Evolutionary conservation across 352 stramenopile genomes (phyloP).

Genomic region (Hyaloperonospora brassicae): DNA sequence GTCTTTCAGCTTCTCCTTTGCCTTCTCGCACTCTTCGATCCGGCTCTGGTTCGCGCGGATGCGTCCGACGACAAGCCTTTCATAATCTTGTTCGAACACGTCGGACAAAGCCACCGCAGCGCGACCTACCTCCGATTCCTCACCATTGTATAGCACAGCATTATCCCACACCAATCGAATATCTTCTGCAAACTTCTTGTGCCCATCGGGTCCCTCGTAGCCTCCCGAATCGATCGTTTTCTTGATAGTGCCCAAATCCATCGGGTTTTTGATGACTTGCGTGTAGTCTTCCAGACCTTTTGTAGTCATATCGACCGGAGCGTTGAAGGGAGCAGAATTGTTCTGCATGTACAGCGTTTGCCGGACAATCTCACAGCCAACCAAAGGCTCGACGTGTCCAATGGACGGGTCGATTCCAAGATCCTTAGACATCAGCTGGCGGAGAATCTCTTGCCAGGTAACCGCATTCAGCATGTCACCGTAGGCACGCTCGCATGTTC

Average conservation of each 20-base stretch:
- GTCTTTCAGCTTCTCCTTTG: conserved; percentile 25
- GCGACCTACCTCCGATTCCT: conserved; percentile 67
- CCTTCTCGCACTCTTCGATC: conserved; percentile 46
- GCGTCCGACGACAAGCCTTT: conserved; percentile 54
- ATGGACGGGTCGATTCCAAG: conserved; percentile 67
- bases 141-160: conserved; percentile 63
- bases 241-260: conserved; percentile 88
- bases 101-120: conserved; percentile 63
- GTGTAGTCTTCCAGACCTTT: conserved; percentile 85
- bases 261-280: conserved; percentile 80
- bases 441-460: conserved; percentile 82
- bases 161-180: conserved; percentile 85
- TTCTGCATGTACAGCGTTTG: conserved; percentile 80
- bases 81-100: conserved; percentile 78
- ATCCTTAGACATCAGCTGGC: conserved; percentile 76
- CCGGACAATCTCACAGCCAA: conserved; percentile 72
- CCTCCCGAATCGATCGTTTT: conserved; percentile 55
- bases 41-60: conserved; percentile 50
- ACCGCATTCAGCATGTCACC: conserved; percentile 68
- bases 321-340: conserved; percentile 71
- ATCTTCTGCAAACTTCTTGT: conserved; percentile 62
- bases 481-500: conserved; percentile 58
- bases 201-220: conserved; percentile 57
- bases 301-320: conserved; percentile 65
- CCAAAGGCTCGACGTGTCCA: conserved; percentile 58